phyloP scores from a whole-genome alignment of 306 rosid species.

The Sicyos edulis region DNA sequence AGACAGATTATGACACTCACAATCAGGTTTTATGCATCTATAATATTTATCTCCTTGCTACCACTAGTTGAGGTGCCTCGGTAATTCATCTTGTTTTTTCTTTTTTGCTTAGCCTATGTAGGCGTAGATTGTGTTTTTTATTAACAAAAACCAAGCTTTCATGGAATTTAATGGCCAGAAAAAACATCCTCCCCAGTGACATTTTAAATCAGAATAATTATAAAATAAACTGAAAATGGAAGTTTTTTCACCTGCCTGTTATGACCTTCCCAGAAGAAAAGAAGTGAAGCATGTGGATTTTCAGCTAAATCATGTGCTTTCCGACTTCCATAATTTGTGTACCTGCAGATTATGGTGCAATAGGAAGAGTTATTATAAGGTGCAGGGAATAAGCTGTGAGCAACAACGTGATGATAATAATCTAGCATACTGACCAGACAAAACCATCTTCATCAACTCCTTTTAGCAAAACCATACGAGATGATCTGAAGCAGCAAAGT shows the following conservation, averaged over 20 bases:
- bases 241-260: slow-evolving; percentile 59
- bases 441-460: slow-evolving; percentile 83
- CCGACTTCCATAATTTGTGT: slow-evolving; percentile 83
- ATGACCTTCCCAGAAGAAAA: slow-evolving; percentile 83
- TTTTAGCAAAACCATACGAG: slow-evolving; percentile 83
- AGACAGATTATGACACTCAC: not conserved
- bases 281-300: slow-evolving; percentile 82
- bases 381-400: slow-evolving; percentile 10
- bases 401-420: slow-evolving; percentile 15
- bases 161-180: slow-evolving; percentile 12
- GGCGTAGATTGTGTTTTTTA: not conserved
- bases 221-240: not conserved
- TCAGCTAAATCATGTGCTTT: slow-evolving; percentile 67
- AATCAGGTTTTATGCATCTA: not conserved
- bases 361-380: slow-evolving; percentile 21
- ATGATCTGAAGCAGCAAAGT: slow-evolving; percentile 54
- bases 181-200: not conserved
- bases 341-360: slow-evolving; percentile 48
- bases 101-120: not conserved
- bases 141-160: not conserved
- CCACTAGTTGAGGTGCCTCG: not conserved
- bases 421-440: slow-evolving; percentile 65
- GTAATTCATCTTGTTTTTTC: not conserved
- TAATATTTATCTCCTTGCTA: not conserved
- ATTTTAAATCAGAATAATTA: slow-evolving; percentile 4